Percentiles rank a stretch among this genome's conserved stretches.
phyloP scores from a whole-genome alignment of 306 rosid species.

The Dalbergia cultrata region DNA sequence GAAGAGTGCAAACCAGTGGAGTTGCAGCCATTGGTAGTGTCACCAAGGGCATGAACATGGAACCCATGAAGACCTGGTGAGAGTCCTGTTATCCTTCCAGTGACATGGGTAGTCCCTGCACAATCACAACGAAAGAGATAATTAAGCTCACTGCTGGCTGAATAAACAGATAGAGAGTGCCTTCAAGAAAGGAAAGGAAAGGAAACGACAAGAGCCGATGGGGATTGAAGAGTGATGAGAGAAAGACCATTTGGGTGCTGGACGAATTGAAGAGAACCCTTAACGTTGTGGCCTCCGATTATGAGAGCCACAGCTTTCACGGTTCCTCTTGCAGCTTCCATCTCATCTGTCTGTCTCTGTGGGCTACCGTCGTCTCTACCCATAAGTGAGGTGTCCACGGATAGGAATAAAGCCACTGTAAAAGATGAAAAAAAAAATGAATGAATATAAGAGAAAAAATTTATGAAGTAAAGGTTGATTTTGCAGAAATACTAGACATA shows the following conservation, averaged over 20 bases:
- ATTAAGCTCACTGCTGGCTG: neutral
- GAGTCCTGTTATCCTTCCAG: slow-evolving; percentile 67
- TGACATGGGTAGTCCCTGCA: slow-evolving; percentile 65
- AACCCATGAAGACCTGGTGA: slow-evolving; percentile 63
- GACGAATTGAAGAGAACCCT: slow-evolving; percentile 71
- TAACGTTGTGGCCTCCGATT: slow-evolving; percentile 60
- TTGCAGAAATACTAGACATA: too few relatives aligned
- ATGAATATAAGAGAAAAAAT: too few relatives aligned
- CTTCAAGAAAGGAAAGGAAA: neutral
- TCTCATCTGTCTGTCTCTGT: neutral
- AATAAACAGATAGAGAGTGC: neutral
- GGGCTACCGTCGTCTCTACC: too few relatives aligned
- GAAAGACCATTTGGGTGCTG: slow-evolving; percentile 57
- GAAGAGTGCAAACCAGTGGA: slow-evolving; percentile 50
- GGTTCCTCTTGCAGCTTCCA: slow-evolving; percentile 48
- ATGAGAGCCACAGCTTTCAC: slow-evolving; percentile 73
- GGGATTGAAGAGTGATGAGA: slow-evolving; percentile 35
- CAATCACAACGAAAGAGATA: slow-evolving; percentile 11
- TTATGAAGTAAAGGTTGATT: too few relatives aligned
- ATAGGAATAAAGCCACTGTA: too few relatives aligned
- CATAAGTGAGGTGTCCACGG: too few relatives aligned
- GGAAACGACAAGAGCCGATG: neutral
- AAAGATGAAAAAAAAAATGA: too few relatives aligned
- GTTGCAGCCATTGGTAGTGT: slow-evolving; percentile 71
- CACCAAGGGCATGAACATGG: slow-evolving; percentile 70